Percentiles rank a stretch among this genome's conserved stretches.
These are phyloP conservation scores for Lizonia empirigonia DNA, from an alignment of 2,329 filamentous ascomycete genomes.

Conservation along the genomic window DNA sequence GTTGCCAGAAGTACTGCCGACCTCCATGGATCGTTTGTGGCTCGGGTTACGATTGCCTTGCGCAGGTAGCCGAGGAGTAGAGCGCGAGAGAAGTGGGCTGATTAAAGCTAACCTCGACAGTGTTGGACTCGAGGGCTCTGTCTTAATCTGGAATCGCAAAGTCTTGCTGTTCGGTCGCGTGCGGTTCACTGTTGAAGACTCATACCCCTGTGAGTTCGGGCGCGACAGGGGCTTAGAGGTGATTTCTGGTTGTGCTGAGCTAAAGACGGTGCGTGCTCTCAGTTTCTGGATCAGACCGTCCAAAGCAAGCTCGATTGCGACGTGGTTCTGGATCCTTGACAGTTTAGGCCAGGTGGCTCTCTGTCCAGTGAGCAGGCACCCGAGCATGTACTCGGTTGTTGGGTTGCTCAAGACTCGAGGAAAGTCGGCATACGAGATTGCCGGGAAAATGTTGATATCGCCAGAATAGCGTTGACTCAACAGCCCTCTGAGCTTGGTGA, in stretches of 20 bases:
- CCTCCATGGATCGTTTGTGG: slow-evolving; percentile 1
- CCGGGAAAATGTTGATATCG: slow-evolving; percentile 91
- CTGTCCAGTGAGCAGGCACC: slow-evolving; percentile 77
- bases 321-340: slow-evolving; percentile 81
- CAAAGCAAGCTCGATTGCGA: slow-evolving; percentile 84
- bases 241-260: slow-evolving; percentile 62
- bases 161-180: slow-evolving; percentile 30
- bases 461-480: slow-evolving; percentile 91
- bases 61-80: slow-evolving; percentile 16
- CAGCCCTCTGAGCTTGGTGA: slow-evolving; percentile 79
- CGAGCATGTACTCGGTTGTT: slow-evolving; percentile 82
- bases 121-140: slow-evolving; percentile 27
- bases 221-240: slow-evolving; percentile 33
- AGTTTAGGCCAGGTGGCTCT: slow-evolving; percentile 91
- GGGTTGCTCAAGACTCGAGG: slow-evolving; percentile 82
- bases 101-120: slow-evolving; percentile 24
- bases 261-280: slow-evolving; percentile 71
- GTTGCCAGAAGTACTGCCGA: neutral
- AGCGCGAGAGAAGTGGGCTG: slow-evolving; percentile 25
- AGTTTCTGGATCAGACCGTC: slow-evolving; percentile 74
- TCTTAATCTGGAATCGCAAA: slow-evolving; percentile 27
- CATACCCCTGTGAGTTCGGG: slow-evolving; percentile 36
- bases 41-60: neutral
- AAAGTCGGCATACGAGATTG: slow-evolving; percentile 75
- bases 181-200: slow-evolving; percentile 19